A percentile compares a stretch with the other conserved stretches of the same genome.
Conservation (phyloP, 306 rosid genomes). For the Glycine latifolia region DNA sequence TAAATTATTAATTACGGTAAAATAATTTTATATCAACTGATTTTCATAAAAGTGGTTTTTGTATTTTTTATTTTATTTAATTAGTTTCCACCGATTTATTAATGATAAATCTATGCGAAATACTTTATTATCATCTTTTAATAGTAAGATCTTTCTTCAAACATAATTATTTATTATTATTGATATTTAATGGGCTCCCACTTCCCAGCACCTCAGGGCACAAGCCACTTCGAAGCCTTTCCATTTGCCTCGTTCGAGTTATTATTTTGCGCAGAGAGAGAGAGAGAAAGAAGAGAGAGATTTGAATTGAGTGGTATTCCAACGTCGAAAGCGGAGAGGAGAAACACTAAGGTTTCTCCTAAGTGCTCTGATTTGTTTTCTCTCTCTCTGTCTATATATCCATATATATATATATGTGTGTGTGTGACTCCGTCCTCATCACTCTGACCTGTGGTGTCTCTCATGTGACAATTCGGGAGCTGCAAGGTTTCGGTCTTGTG, state of each 20-base stretch:
- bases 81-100: too few species aligned
- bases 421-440: neutral
- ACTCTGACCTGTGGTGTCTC: slow-evolving; percentile 9
- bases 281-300: slow-evolving; percentile 26
- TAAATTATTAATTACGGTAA: too few species aligned
- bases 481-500: neutral
- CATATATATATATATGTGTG: too few species aligned
- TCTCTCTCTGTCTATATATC: slow-evolving; percentile 10
- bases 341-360: neutral
- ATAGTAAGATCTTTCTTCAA: too few species aligned
- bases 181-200: slow-evolving; percentile 38
- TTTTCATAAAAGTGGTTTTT: too few species aligned
- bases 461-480: slow-evolving; percentile 45
- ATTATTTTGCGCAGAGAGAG: neutral
- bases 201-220: neutral
- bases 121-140: too few species aligned
- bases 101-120: too few species aligned
- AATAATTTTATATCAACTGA: too few species aligned
- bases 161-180: neutral
- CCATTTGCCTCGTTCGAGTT: neutral
- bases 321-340: slow-evolving; percentile 63
- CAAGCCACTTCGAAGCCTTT: slow-evolving; percentile 44
- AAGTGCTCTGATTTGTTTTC: neutral
- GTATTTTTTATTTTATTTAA: too few species aligned
- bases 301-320: slow-evolving; percentile 59